These are phyloP conservation scores for Sporisorium exsertum DNA, from an alignment of 1,284 basidiomycete species.

Conservation along the genomic window DNA sequence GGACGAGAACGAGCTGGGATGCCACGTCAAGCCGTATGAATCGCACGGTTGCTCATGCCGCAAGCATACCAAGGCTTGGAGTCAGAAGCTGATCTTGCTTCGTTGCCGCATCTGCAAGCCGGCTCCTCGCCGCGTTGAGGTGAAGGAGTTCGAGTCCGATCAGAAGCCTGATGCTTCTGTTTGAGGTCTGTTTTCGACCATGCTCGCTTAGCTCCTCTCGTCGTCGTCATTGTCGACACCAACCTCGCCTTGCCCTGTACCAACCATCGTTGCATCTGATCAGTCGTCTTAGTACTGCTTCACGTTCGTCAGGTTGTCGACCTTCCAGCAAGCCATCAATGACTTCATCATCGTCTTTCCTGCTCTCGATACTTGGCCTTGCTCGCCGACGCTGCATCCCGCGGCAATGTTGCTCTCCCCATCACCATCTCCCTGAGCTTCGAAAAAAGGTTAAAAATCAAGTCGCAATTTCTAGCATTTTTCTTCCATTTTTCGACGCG, in stretches of 20 bases:
- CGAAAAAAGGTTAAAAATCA: not conserved
- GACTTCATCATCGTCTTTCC: no score
- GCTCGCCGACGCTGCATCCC: not conserved
- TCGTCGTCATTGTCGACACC: conserved; percentile 2
- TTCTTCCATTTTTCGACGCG: not conserved
- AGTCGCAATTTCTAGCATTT: not conserved
- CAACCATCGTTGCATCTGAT: no score
- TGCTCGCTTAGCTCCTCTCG: not conserved
- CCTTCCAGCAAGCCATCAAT: no score
- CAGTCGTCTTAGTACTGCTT: no score
- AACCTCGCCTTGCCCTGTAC: not conserved
- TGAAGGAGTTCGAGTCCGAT: no score
- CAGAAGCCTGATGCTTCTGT: no score
- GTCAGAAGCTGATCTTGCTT: conserved; percentile 7
- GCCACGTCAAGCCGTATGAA: conserved; percentile 10
- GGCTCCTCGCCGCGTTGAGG: not conserved
- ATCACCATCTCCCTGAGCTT: not conserved
- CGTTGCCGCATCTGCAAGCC: conserved; percentile 2
- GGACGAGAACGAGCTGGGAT: not conserved
- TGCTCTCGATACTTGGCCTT: no score
- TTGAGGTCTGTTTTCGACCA: no score
- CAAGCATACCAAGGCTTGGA: conserved; percentile 10
- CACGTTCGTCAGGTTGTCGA: no score
- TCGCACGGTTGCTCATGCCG: conserved; percentile 5
- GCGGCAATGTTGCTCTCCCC: not conserved